Evolutionary conservation across 1,139 yeast genomes (phyloP).

Genomic region (Debaryomyces nepalensis): DNA sequence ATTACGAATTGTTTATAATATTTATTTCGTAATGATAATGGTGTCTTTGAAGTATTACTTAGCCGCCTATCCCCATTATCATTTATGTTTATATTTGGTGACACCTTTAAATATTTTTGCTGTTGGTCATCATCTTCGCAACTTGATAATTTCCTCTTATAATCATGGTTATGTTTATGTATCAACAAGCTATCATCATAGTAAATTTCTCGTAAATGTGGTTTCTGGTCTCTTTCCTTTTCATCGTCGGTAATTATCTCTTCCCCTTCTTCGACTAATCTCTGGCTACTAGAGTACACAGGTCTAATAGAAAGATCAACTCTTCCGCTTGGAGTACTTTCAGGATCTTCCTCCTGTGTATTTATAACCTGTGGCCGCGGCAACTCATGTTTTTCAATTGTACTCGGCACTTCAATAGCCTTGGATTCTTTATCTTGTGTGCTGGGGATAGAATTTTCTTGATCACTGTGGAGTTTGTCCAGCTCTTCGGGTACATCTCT

Average conservation of each 20-base stretch:
- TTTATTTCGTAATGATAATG: background rate
- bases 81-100: slow-evolving; percentile 1
- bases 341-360: slow-evolving; percentile 23
- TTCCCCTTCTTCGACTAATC: slow-evolving; percentile 17
- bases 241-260: slow-evolving; percentile 22
- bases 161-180: slow-evolving; percentile 16
- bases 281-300: slow-evolving; percentile 18
- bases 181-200: slow-evolving; percentile 20
- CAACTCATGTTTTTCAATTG: slow-evolving; percentile 15
- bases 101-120: background rate
- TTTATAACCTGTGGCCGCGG: slow-evolving; percentile 25
- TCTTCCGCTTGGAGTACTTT: slow-evolving; percentile 5
- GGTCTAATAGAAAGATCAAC: slow-evolving; percentile 12
- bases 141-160: background rate
- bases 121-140: background rate
- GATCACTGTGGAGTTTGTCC: background rate
- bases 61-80: slow-evolving; percentile 7
- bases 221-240: slow-evolving; percentile 13
- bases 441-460: background rate
- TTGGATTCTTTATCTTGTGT: background rate
- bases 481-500: background rate
- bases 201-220: background rate
- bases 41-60: slow-evolving; percentile 11
- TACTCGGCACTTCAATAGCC: slow-evolving; percentile 19
- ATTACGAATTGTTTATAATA: slow-evolving; percentile 16